Conservation (phyloP, 2,329 filamentous ascomycete genomes). For the Rhytidhysteron rufulum region DNA sequence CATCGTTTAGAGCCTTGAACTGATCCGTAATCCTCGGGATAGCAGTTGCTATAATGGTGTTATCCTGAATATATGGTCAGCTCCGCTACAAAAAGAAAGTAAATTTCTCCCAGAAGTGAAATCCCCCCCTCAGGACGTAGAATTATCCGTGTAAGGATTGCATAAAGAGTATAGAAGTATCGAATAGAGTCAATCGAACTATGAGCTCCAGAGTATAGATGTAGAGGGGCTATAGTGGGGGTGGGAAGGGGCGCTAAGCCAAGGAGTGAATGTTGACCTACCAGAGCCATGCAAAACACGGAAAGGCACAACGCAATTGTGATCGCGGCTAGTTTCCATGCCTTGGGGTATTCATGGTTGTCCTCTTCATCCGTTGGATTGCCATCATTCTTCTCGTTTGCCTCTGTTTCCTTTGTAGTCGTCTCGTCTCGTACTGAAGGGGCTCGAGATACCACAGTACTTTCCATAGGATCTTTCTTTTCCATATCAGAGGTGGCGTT, state of each 20-base stretch:
- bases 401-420: constrained; percentile 6
- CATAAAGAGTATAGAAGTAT: no score
- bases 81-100: constrained; percentile 14
- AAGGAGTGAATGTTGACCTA: constrained; percentile 11
- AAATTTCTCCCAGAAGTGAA: constrained; percentile 2
- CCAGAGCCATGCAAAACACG: constrained; percentile 38
- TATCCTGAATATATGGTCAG: constrained; percentile 29
- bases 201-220: no score
- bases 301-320: constrained; percentile 31
- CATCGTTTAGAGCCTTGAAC: constrained; percentile 43
- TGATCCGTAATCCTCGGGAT: constrained; percentile 48
- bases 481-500: constrained; percentile 21
- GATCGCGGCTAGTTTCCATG: constrained; percentile 30
- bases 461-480: constrained; percentile 24
- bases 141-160: neutral
- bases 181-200: no score
- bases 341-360: constrained; percentile 31
- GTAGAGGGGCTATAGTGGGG: no score
- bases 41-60: constrained; percentile 48
- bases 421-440: constrained; percentile 13
- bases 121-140: neutral
- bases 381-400: constrained; percentile 11
- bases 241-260: neutral
- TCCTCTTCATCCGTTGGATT: constrained; percentile 18
- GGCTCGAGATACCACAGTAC: constrained; percentile 18